Evolutionary conservation across 2,329 filamentous ascomycete genomes (phyloP), one percentile per base, ranked within the genome.

Genomic region (Aspergillus chevalieri): DNA sequence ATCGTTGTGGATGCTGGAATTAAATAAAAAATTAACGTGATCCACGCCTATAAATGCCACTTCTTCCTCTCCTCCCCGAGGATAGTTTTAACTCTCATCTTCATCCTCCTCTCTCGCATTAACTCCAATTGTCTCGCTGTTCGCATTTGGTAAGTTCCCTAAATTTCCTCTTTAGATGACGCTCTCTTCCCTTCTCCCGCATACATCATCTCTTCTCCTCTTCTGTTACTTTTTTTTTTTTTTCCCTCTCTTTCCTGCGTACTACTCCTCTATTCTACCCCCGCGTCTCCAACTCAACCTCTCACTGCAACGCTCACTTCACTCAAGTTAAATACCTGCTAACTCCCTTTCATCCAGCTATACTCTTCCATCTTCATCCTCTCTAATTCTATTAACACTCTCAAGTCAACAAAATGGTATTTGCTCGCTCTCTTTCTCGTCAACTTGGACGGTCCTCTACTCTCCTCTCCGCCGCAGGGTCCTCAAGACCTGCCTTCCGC

Each of bases 361-460:
- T n/a, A 12, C 34, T 15, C 38, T 43, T 12, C 28, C 24, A 14
- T n/a, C 12, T 8, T 41, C 38, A 24, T 26, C 33, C 22, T 17
- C 21, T 39, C 21, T 19, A 24, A 17, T 43, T 26, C 24, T 26
- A 14, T 49, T 38, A 30, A 54, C 45, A 39, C 48, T 50, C 45
- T 47, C 26, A 17, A 36, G 8, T 41, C 26, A 67, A 73, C 74
- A 78, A 60, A 71, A 79, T 79, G 77, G 77, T 79, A 85, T 82
- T 86, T 78, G 67, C 79, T 67, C 79, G 81, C 68, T 80, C 80
- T 64, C 72, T 80, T 65, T 73, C 80, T 52, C 78, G 80, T 68
- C 74, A 66, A 51, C 61, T 82, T 54, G 74, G 74, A 57, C 78
- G 78, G 61, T 72, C 77, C 60, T 74, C 77, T 49, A 75, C 77